Evolutionary conservation across 768 basidiomycete species (phyloP).

Genomic region (Tephrocybe sp.): DNA sequence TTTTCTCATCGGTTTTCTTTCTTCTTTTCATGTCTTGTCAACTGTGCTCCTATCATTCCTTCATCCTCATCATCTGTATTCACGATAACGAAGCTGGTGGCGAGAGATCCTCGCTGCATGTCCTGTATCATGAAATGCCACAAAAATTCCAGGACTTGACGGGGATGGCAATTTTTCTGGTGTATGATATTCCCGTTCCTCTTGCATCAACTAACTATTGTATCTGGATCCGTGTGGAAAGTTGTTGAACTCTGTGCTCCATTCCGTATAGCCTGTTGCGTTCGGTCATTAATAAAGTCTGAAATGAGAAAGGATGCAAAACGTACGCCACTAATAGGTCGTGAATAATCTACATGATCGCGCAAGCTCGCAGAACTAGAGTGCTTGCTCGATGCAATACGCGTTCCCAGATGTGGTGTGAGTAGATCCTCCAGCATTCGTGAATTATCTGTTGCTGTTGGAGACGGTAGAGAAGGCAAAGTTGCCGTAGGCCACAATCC

Average conservation of each 20-base stretch:
- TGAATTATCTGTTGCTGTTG: slow-evolving; percentile 28
- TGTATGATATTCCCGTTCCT: not conserved
- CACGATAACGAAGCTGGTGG: slow-evolving; percentile 37
- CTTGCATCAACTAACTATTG: too few relatives aligned
- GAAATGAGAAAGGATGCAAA: not conserved
- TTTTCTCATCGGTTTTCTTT: slow-evolving; percentile 52
- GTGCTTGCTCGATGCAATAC: slow-evolving; percentile 19
- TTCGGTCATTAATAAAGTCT: not conserved
- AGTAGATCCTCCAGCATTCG: slow-evolving; percentile 29
- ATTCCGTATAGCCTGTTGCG: slow-evolving; percentile 26
- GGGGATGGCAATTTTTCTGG: not conserved
- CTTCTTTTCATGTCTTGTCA: slow-evolving; percentile 40
- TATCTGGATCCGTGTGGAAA: slow-evolving; percentile 15
- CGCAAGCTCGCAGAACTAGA: slow-evolving; percentile 35
- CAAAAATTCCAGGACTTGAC: slow-evolving; percentile 3
- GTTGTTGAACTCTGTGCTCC: slow-evolving; percentile 31
- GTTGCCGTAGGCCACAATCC: slow-evolving; percentile 25
- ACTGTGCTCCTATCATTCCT: slow-evolving; percentile 34
- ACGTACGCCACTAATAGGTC: slow-evolving; percentile 35
- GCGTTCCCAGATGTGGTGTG: slow-evolving; percentile 25
- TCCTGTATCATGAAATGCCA: slow-evolving; percentile 12
- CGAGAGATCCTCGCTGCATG: slow-evolving; percentile 13
- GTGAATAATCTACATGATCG: slow-evolving; percentile 40
- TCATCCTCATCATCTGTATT: slow-evolving; percentile 42
- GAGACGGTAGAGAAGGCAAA: slow-evolving; percentile 26